Evolutionary conservation across 2,329 filamentous ascomycete species (phyloP).

Genomic region (Fusarium temperatum): DNA sequence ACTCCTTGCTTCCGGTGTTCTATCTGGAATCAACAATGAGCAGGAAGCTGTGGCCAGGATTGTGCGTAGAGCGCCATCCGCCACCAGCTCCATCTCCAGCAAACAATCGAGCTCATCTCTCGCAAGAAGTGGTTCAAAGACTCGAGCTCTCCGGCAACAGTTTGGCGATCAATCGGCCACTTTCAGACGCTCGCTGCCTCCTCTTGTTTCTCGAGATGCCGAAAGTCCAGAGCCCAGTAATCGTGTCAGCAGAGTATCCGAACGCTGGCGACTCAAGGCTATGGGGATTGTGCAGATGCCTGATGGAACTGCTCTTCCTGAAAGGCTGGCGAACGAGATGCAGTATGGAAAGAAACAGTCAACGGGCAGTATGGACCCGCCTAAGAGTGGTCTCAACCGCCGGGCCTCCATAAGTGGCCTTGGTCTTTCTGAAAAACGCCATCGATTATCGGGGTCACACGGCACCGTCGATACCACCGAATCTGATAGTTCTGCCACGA

Average conservation of each 20-base stretch:
- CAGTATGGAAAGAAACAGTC: constrained; percentile 53
- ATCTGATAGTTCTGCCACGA: constrained; percentile 31
- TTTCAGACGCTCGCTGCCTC: constrained; percentile 54
- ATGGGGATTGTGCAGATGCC: constrained; percentile 63
- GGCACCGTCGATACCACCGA: constrained; percentile 14
- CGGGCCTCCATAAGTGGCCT: constrained; percentile 40
- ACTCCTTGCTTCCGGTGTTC: constrained; percentile 53
- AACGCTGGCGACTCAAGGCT: constrained; percentile 58
- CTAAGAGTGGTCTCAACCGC: constrained; percentile 21
- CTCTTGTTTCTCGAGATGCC: constrained; percentile 43
- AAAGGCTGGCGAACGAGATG: constrained; percentile 59
- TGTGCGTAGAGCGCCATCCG: constrained; percentile 43
- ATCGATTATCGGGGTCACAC: constrained; percentile 36
- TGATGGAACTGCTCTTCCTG: constrained; percentile 63
- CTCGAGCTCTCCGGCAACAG: constrained; percentile 49
- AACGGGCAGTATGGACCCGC: constrained; percentile 46
- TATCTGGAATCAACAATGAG: constrained; percentile 53
- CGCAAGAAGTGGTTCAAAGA: constrained; percentile 47
- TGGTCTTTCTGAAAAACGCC: constrained; percentile 26
- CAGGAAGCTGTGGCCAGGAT: constrained; percentile 48
- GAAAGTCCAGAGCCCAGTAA: constrained; percentile 39
- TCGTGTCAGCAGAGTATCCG: constrained; percentile 51
- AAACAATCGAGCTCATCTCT: constrained; percentile 33
- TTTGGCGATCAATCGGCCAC: constrained; percentile 42
- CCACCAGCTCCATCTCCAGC: constrained; percentile 33